Base-by-base conservation (phyloP, 495 filamentous ascomycete genomes). In the Jackrogersella multiformis region DNA sequence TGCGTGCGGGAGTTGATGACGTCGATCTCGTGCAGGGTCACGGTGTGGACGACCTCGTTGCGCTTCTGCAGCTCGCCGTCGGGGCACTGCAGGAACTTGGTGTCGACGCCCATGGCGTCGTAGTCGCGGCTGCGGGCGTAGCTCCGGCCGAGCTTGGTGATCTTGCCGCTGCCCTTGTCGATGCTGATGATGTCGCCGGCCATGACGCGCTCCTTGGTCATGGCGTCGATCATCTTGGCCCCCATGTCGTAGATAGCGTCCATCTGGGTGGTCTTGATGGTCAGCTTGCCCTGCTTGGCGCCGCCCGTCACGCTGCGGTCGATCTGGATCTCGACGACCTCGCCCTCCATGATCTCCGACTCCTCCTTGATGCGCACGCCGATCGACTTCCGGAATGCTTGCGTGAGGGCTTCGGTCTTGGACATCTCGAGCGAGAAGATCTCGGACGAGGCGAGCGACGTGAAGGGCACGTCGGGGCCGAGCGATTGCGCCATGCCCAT, bases 201-300 rank as follows among this genome's bases (percentile, higher is more conserved):
- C 87, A 97, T 96, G 42, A 99, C 92, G 56, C 94, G 93, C 81
- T 99, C 95, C 78, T 97, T 97, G 61, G 92, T 96, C 90, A 99
- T 97, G 38, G 93, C 90, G 70, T 99, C 96, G 66, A 99, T 97
- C 96, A 98, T 97, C 79, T 98, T 97, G 55, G 89, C 93, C 38
- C 95, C 95, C 92, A 99, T 95, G 69, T 99, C 95, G 83, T 97
- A 99, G 69, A 98, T 92, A 16, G 95, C 97, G 79, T 99, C 95
- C 95, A 99, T 99, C 74, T 99, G 96, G 69, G 94, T 97, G 16
- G 95, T 99, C 78, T 98, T 99, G 79, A 99, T 97, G 7, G 95
- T 99, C 66, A 99, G 90, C 78, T 98, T 99, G 69, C 95, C 95
- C 85, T 97, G 94, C 83, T 97, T 97, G 76, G 92, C 93, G 77